These are phyloP conservation scores for Ehretia macrophylla DNA, from an alignment of 257 asterid species.

Conservation along the genomic window DNA sequence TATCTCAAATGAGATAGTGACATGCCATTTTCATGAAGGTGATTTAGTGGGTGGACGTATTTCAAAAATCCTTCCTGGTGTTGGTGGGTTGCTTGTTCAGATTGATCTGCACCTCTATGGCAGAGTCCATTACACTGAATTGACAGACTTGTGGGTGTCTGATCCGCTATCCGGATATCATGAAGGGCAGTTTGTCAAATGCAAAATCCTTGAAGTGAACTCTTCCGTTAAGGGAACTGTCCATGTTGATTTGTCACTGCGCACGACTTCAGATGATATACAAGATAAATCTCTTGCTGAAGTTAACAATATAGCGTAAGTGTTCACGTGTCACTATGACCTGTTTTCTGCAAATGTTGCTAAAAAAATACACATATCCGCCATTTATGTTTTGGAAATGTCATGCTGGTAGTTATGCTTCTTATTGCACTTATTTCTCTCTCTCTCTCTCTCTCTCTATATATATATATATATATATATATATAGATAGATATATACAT, in stretches of 20 bases:
- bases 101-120: constrained; percentile 66
- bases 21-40: constrained; percentile 57
- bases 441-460: too few relatives aligned
- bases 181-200: constrained; percentile 77
- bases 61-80: constrained; percentile 81
- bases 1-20: constrained; percentile 15
- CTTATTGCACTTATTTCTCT: too few relatives aligned
- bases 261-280: constrained; percentile 33
- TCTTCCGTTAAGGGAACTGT: constrained; percentile 44
- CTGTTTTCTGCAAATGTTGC: not conserved
- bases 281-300: constrained; percentile 24
- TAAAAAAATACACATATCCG: not conserved
- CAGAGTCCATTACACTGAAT: constrained; percentile 88
- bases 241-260: constrained; percentile 77
- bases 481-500: too few relatives aligned
- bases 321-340: constrained; percentile 6
- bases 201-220: constrained; percentile 65
- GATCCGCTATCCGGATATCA: constrained; percentile 74
- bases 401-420: too few relatives aligned
- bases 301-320: constrained; percentile 40
- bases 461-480: too few relatives aligned
- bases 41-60: constrained; percentile 74
- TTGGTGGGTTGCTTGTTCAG: constrained; percentile 81
- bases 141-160: constrained; percentile 53
- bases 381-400: too few relatives aligned